phyloP scores from a whole-genome alignment of 768 basidiomycete species.

The Mycena sanguinolenta region DNA sequence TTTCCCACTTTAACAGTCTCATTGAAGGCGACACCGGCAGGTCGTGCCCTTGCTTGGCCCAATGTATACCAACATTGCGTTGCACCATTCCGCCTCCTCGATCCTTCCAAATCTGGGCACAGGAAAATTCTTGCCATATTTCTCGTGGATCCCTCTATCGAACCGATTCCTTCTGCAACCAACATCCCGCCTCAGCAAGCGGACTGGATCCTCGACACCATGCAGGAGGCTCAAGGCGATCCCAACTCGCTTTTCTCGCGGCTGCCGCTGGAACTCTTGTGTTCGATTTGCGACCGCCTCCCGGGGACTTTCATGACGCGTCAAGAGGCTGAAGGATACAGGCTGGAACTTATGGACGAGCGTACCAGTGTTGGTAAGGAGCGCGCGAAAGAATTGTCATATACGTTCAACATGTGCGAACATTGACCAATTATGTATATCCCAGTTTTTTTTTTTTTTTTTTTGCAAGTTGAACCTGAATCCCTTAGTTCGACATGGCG shows the following conservation, averaged over 20 bases:
- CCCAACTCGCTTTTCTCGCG: slow-evolving; percentile 10
- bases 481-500: too few species aligned
- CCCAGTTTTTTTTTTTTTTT: too few species aligned
- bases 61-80: slow-evolving; percentile 55
- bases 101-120: slow-evolving; percentile 50
- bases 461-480: too few species aligned
- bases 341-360: slow-evolving; percentile 37
- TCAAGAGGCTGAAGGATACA: slow-evolving; percentile 19
- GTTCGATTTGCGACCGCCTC: slow-evolving; percentile 2
- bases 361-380: slow-evolving; percentile 14
- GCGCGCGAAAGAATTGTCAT: background rate
- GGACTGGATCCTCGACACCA: slow-evolving; percentile 40
- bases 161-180: slow-evolving; percentile 46
- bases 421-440: too few species aligned
- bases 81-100: slow-evolving; percentile 49
- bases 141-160: slow-evolving; percentile 52
- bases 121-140: slow-evolving; percentile 55
- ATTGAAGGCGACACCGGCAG: slow-evolving; percentile 1
- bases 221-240: slow-evolving; percentile 24
- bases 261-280: slow-evolving; percentile 21
- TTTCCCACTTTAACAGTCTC: background rate
- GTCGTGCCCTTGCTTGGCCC: slow-evolving; percentile 51
- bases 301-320: slow-evolving; percentile 3
- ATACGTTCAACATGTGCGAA: slow-evolving; percentile 17
- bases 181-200: slow-evolving; percentile 48